Evolutionary conservation across 768 basidiomycete genomes (phyloP).

Genomic region (Phlegmacium glaucopus): DNA sequence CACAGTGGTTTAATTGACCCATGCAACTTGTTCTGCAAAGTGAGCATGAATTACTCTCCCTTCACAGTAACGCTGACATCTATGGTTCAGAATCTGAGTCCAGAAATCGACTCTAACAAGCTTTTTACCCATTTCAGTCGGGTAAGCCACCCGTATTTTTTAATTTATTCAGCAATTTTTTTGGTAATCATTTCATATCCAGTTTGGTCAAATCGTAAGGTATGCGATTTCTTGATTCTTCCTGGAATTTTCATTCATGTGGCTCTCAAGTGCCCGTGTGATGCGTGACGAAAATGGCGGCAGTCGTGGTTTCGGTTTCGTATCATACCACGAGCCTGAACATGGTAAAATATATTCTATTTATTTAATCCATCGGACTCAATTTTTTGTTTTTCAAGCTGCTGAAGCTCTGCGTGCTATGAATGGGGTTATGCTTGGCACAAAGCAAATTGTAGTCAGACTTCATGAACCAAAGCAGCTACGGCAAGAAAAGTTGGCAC

Average conservation of each 20-base stretch:
- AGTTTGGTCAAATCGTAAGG: slow-evolving; percentile 92
- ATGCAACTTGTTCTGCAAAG: slow-evolving; percentile 89
- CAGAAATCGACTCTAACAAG: slow-evolving; percentile 80
- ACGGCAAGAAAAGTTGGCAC: slow-evolving; percentile 85
- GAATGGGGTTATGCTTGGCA: slow-evolving; percentile 72
- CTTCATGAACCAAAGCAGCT: slow-evolving; percentile 89
- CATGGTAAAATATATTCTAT: slow-evolving; percentile 50
- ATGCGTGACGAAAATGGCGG: slow-evolving; percentile 85
- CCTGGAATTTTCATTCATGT: background rate
- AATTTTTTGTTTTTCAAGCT: slow-evolving; percentile 39
- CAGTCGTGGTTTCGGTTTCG: slow-evolving; percentile 89
- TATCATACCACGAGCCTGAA: slow-evolving; percentile 79
- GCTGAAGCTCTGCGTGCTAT: slow-evolving; percentile 71
- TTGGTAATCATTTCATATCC: slow-evolving; percentile 1
- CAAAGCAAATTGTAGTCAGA: slow-evolving; percentile 80
- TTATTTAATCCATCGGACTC: slow-evolving; percentile 5
- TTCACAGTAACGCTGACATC: background rate
- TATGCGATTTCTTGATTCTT: slow-evolving; percentile 24
- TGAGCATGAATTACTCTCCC: slow-evolving; percentile 24
- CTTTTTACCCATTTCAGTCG: slow-evolving; percentile 81
- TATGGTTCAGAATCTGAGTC: slow-evolving; percentile 69
- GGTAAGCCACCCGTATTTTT: slow-evolving; percentile 37
- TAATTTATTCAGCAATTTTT: background rate
- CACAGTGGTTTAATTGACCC: slow-evolving; percentile 89
- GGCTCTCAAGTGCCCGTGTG: slow-evolving; percentile 72